Evolutionary conservation across 257 asterid species (phyloP), one percentile per base, ranked within the genome.

Genomic region (Penstemon barbatus): DNA sequence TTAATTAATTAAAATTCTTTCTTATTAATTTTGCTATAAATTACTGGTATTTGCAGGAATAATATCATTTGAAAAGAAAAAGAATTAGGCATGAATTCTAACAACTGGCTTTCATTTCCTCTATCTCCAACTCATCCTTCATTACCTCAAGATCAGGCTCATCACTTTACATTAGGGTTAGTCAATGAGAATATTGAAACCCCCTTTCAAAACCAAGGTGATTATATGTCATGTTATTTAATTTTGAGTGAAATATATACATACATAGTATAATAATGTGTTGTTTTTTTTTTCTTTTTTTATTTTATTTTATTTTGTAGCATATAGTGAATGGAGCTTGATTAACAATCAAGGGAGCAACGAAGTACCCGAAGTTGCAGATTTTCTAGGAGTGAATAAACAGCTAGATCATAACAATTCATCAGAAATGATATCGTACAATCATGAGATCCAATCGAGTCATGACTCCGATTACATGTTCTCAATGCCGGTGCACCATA

Each of bases 41-140:
- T 46, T 78, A 45, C 69, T 77, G 75, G 48, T 65, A 44, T 74
- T 36, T 82, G 84, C 88, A 85, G 95, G 84, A 71, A 52, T 13
- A 43, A 6, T 12, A 25, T 68, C 70, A 63, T 36, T 53, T 58
- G 64, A 59, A 61, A 61, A 71, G 10, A 8, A 19, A 33, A 9
- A 65, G 4, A 13, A 66, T 77, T 77, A 75, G 67, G 72, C 43
- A 89, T 90, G 97, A 88, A 88, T 77, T 83, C 96, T 61, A 86
- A 86, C 79, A 90, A 90, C 73, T 90, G 97, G 96, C 90, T 88
- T 13, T 85, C 97, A 3, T 90, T 90, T 65, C 97, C 97, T 54
- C 84, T 87, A 50, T 90, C 97, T 12, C 93, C 97, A 11, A 75
- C 89, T 65, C 85, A 81, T 57, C 71, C 90, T 62, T 72, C 86